These are phyloP conservation scores for Casuarina glauca DNA, from an alignment of 306 rosid species.

Conservation along the genomic window DNA sequence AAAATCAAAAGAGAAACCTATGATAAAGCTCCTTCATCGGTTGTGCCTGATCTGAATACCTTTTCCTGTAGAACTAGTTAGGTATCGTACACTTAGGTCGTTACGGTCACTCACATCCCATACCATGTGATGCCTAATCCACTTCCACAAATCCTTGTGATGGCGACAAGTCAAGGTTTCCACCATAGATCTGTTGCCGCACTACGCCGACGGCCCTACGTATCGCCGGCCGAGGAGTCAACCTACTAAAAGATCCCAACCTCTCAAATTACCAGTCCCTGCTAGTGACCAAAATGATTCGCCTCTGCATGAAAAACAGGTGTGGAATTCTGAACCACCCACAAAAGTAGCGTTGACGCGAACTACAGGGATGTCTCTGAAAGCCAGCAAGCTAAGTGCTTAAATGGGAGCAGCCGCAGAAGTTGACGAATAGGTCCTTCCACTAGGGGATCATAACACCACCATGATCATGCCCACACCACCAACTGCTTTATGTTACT, in stretches of 20 bases:
- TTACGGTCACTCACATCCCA: no score
- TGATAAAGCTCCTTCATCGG: neutral
- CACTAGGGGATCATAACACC: neutral
- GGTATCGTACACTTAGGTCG: no score
- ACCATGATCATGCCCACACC: neutral
- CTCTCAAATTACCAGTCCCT: neutral
- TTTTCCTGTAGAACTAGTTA: no score
- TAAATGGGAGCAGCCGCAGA: neutral
- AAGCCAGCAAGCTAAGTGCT: neutral
- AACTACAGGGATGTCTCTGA: neutral
- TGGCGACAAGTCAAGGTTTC: neutral
- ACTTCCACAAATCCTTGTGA: slow-evolving; percentile 7
- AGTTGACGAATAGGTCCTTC: slow-evolving; percentile 25
- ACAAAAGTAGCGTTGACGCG: neutral
- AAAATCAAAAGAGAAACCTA: neutral
- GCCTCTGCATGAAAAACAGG: neutral
- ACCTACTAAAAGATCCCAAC: slow-evolving; percentile 7
- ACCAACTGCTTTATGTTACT: neutral
- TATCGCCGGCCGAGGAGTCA: neutral
- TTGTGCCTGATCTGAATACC: no score
- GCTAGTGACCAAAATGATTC: neutral
- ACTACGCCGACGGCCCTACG: neutral
- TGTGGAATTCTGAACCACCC: neutral
- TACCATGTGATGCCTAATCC: neutral
- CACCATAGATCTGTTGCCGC: slow-evolving; percentile 17